Evolutionary conservation across 805 yeast species (phyloP).

Genomic region (Kregervanrija fluxuum): DNA sequence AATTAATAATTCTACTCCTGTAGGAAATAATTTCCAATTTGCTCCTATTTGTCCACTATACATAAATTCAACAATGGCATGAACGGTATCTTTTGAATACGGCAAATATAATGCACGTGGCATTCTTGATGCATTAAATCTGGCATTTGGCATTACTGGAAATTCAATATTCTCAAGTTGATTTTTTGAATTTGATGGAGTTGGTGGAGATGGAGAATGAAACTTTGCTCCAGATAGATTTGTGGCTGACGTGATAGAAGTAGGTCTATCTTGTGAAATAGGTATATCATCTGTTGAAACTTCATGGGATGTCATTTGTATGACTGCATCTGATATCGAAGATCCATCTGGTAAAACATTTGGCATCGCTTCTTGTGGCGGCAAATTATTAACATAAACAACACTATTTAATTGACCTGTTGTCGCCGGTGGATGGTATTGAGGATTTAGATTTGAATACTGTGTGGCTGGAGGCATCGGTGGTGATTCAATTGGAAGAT

Average conservation of each 20-base stretch:
- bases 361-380: constrained; percentile 54
- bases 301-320: neutral
- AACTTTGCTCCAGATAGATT: neutral
- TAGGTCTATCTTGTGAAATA: neutral
- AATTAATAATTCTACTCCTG: constrained; percentile 55
- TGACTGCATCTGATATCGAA: constrained; percentile 27
- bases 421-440: neutral
- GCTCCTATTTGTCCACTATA: constrained; percentile 77
- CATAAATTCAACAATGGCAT: constrained; percentile 63
- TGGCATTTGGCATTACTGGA: neutral
- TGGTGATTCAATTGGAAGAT: neutral
- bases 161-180: no score
- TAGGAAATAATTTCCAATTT: constrained; percentile 66
- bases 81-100: constrained; percentile 50
- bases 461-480: neutral
- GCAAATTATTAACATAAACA: constrained; percentile 28
- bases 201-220: neutral
- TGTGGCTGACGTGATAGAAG: neutral
- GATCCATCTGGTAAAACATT: constrained; percentile 27
- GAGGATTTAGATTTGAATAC: neutral
- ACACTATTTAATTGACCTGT: neutral
- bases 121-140: constrained; percentile 24
- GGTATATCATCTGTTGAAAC: neutral
- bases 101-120: constrained; percentile 70
- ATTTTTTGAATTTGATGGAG: constrained; percentile 3